Base-by-base conservation (phyloP, 495 filamentous ascomycete species). In the Aspergillus campestris region DNA sequence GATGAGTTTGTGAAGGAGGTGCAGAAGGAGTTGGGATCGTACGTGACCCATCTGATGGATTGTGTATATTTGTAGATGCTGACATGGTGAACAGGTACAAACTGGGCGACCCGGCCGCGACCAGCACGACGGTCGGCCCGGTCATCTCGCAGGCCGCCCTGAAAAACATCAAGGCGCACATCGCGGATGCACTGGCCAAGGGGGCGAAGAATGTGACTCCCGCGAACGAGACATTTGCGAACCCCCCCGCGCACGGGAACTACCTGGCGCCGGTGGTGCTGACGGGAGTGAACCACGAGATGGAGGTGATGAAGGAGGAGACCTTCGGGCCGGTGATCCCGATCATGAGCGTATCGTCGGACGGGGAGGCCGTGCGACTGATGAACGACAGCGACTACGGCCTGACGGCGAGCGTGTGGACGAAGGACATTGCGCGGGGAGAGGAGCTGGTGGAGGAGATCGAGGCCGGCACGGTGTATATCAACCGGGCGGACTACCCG, bases 381-480 rank as follows among this genome's bases (percentile, higher is more conserved):
- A 96, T 97, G 89, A 98, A 98, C 52, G 89, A 96, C 53, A 91
- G 86, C 62, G 81, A 95, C 44, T 94, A 92, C 58, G 92, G 92
- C 2, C 72, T 98, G 43, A 96, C 94, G 2, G 91, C 89, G n/a
- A 95, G 89, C 56, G 88, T 98, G 33, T 98, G 92, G 92, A 96
- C 92, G 12, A 95, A 94, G 60, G 89, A 97, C 55, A 77, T 82
- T 3, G 72, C 65, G 5, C 79, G 71, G 49, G 94, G 84, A n/a
- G 82, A 89, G 47, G 73, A 82, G 52, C 64, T 98, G 29, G 80
- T 82, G 10, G 84, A 95, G 42, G 69, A 76, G 28, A 80, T 98
- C 31, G 91, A 96, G 50, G 92, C 92, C 12, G 92, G 92, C 8
- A 98, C 92, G 3, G 90, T 96, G 11, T 98, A 94, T 64, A 86